Conservation (phyloP, 129 eudicot genomes). For the Silybum marianum region DNA sequence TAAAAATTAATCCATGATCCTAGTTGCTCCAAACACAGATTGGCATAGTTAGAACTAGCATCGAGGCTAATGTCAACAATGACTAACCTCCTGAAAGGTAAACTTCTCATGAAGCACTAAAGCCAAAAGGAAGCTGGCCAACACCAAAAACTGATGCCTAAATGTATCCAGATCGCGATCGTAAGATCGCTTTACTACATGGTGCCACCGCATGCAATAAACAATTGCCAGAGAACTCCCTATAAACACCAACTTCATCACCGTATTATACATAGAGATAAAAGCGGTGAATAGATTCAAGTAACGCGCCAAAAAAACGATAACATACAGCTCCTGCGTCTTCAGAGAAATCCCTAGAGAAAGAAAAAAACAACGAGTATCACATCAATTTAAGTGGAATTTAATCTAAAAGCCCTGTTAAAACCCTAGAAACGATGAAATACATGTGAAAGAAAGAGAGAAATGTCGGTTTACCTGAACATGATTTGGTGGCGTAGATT, state of each 20-base stretch:
- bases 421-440: conserved; percentile 26
- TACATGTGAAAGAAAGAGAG: not conserved
- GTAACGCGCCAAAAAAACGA: conserved; percentile 71
- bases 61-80: not conserved
- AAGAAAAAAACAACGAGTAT: not conserved
- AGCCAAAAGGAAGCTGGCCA: conserved; percentile 54
- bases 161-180: conserved; percentile 80
- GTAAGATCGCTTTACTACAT: conserved; percentile 62
- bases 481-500: conserved; percentile 89
- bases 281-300: conserved; percentile 69
- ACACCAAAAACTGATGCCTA: conserved; percentile 56
- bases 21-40: not conserved
- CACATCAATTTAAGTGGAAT: not conserved
- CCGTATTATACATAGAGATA: conserved; percentile 67
- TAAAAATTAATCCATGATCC: not conserved
- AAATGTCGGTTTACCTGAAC: conserved; percentile 51
- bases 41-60: not conserved
- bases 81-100: conserved; percentile 68
- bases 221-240: conserved; percentile 67
- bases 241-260: conserved; percentile 75
- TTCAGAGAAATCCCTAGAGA: conserved; percentile 72
- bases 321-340: conserved; percentile 82
- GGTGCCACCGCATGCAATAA: conserved; percentile 77
- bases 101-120: conserved; percentile 70
- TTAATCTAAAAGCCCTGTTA: not conserved